phyloP scores from a whole-genome alignment of 805 yeast genomes.

The Saturnispora kantuleensis region DNA sequence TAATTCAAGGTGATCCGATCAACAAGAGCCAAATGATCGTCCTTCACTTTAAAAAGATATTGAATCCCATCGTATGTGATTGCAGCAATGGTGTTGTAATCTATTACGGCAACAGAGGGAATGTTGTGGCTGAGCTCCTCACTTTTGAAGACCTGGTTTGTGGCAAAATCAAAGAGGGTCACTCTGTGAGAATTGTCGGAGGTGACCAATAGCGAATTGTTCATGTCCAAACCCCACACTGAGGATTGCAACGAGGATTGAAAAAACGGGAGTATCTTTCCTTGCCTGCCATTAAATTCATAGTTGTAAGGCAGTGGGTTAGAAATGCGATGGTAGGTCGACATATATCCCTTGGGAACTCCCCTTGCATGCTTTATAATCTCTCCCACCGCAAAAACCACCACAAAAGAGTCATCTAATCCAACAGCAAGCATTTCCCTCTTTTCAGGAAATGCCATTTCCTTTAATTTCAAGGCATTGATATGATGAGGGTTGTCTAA shows the following conservation, averaged over 20 bases:
- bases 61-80: slow-evolving; percentile 6
- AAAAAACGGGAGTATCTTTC: slow-evolving; percentile 1
- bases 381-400: slow-evolving; percentile 28
- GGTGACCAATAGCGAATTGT: slow-evolving; percentile 32
- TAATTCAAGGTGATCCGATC: neutral
- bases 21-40: neutral
- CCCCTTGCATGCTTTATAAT: slow-evolving; percentile 16
- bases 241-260: slow-evolving; percentile 3
- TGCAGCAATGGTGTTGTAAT: neutral
- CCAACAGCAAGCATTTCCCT: slow-evolving; percentile 39
- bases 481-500: slow-evolving; percentile 6
- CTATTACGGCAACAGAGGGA: slow-evolving; percentile 28
- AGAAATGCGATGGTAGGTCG: neutral
- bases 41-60: slow-evolving; percentile 6
- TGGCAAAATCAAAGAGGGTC: slow-evolving; percentile 25
- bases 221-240: slow-evolving; percentile 54
- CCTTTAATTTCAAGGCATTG: neutral
- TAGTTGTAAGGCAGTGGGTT: neutral
- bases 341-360: slow-evolving; percentile 1
- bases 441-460: slow-evolving; percentile 3
- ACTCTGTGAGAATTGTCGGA: slow-evolving; percentile 47
- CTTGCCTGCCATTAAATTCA: neutral
- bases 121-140: slow-evolving; percentile 44
- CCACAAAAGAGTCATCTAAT: slow-evolving; percentile 44
- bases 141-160: slow-evolving; percentile 15